Evolutionary conservation across 495 filamentous ascomycete species (phyloP), one percentile per base, ranked within the genome.

Genomic region (Neurospora discreta): DNA sequence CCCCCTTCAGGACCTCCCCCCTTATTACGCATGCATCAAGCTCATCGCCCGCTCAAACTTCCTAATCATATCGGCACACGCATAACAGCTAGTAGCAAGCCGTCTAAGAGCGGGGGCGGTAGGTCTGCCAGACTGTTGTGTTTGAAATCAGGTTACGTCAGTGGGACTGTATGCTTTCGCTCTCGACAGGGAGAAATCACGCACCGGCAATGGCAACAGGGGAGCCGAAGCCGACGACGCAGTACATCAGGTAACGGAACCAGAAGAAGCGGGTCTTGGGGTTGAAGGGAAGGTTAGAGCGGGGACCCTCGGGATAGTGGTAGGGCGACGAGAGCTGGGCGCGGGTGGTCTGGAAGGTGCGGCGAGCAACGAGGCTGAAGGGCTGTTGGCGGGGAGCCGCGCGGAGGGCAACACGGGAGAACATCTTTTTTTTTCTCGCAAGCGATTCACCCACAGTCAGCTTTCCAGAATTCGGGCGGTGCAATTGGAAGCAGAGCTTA

Each of bases 281-380:
- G 87, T 99, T 96, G 90, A 99, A 99, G 73, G 95, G 95, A 73
- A 99, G 84, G 87, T 97, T 98, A 86, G 87, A 90, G 79, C 90
- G 89, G 77, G 96, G 95, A 70, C 95, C 96, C 87, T 98, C 96
- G 73, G 94, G 92, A 86, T 99, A 99, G 87, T 99, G 95, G 88
- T 97, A 96, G 38, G 94, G 94, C 79, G 93, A 95, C 72, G 88
- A 89, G 76, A 95, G 84, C 83, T 92, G 95, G 81, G 91, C 84
- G 75, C 92, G 91, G 80, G 94, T 97, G 80, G 93, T 90, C 83
- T 93, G 90, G 89, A 99, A 96, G 84, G 92, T 93, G 80, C 95
- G 94, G 85, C 94, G 93, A 87, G 90, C 89, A 83, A 93, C 87
- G 77, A 89, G 78, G 58, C 69, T 86, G 89, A 87, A 82, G 92